Conservation (phyloP, 2,329 filamentous ascomycete genomes). For the Neoarthrinium moseri region DNA sequence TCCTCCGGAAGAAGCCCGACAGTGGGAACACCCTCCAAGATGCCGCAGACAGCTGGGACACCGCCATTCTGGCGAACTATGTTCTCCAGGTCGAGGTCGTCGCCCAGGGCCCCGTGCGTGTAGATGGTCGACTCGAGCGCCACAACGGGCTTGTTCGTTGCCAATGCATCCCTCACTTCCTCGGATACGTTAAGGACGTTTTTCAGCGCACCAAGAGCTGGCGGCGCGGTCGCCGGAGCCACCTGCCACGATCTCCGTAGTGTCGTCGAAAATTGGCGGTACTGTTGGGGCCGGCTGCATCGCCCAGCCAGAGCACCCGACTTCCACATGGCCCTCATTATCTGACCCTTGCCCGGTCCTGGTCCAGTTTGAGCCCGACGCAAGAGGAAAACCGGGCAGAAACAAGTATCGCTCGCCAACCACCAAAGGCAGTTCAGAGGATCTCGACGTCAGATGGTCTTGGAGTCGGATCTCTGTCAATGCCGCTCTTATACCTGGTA, state of each 20-base stretch:
- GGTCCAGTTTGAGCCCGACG: no score
- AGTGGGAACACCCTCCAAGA: slow-evolving; percentile 77
- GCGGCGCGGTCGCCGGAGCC: slow-evolving; percentile 12
- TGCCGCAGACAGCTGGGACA: slow-evolving; percentile 86
- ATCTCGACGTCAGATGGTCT: no score
- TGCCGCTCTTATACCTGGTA: not conserved
- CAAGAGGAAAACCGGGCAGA: no score
- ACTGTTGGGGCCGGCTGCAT: not conserved
- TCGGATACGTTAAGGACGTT: slow-evolving; percentile 70
- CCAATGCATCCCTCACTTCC: slow-evolving; percentile 77
- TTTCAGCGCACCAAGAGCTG: slow-evolving; percentile 29
- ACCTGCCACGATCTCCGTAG: slow-evolving; percentile 4
- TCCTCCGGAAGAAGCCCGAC: slow-evolving; percentile 76
- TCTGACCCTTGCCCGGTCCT: no score
- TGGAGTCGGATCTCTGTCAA: no score
- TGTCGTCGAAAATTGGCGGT: not conserved
- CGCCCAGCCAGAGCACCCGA: not conserved
- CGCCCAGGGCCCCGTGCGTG: slow-evolving; percentile 86
- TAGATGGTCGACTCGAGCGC: slow-evolving; percentile 96
- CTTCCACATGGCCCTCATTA: slow-evolving; percentile 3
- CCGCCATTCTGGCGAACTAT: slow-evolving; percentile 79
- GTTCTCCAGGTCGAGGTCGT: slow-evolving; percentile 69
- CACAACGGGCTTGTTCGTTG: slow-evolving; percentile 76
- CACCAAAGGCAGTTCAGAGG: no score
- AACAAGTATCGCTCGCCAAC: no score